Evolutionary conservation across 148 eudicot species (phyloP), one percentile per base, ranked within the genome.

Genomic region (Hydrangea macrophylla): DNA sequence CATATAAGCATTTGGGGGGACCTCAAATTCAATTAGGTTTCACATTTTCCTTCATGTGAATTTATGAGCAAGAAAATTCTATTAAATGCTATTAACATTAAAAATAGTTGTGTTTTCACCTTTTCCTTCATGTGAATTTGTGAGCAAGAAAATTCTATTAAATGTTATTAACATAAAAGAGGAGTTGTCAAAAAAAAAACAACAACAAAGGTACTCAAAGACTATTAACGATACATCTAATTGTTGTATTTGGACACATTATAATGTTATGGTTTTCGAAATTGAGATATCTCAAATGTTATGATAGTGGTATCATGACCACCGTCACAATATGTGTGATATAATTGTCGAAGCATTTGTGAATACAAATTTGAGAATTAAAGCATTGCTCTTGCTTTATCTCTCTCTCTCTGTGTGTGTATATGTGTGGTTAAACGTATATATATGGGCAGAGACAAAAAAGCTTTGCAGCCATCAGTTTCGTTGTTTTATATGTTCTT

Each of bases 401-500:
- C 40, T 59, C 5, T 28, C 11, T 30, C 1, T 58, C 9, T 28
- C 9, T 31, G 1, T 35, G 25, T n/a, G 1, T 2, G 2, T 18
- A 20, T 35, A 6, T 2, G 11, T 33, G 12, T 32, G 11, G 28
- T 45, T 63, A 57, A 70, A 44, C 23, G 51, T 65, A 36, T 35
- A 27, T 54, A 75, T 35, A 18, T 37, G 64, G 64, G 36, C 31
- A 67, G 51, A 70, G n/a, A n/a, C n/a, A n/a, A 30, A 64, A 11
- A 40, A 10, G 33, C 22, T 23, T 12, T 60, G 2, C 10, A 33
- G 26, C 28, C 60, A 60, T 50, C 67, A 27, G 26, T 69, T 73
- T 51, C 28, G 61, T 73, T 69, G 74, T 69, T 73, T 70, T 61
- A 35, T 51, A 63, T 58, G 73, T 59, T 68, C 53, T 78, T 76